Evolutionary conservation across 345 rosid species (phyloP), one percentile per base, ranked within the genome.

Genomic region (Eucalyptus coolabah): DNA sequence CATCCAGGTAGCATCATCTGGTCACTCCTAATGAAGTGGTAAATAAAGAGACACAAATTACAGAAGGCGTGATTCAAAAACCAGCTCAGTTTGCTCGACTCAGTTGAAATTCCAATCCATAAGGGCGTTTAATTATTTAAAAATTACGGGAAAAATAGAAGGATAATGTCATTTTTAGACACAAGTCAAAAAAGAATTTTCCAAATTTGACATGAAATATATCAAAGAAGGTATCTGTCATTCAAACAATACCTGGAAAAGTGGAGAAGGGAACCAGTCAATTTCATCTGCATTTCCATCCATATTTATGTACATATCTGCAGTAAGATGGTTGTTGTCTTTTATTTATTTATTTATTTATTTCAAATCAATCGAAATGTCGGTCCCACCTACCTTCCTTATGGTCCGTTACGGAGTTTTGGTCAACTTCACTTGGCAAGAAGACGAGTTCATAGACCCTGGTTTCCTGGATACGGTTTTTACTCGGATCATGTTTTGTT

Each of bases 251-350:
- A 97, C 99, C 99, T 98, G 98, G 94, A 97, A 98, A 93, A 98
- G 93, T 86, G 88, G 92, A 92, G 99, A 97, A 80, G 99, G 99
- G 90, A 96, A 93, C 96, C 96, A 96, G n/a, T 97, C 99, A 19
- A 94, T 89, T 49, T 95, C 98, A 60, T 96, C 98, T 54, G 88
- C 95, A 92, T 91, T 94, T 90, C 95, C 97, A 92, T 95, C 96
- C 93, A 97, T 92, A 95, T 94, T 95, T 90, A 96, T 92, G 92
- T 97, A 98, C 97, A 96, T 94, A 88, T 98, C 99, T 19, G 99
- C 99, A 91, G 89, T 92, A 86, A 98, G 96, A 94, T 95, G 94
- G 92, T 97, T 96, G 87, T 97, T 45, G 47, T 9, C 47, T 44
- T 42, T 44, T 44, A 2, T 44, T 44, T 44, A 2, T 44, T 51